phyloP scores from a whole-genome alignment of 164 flowering plant genomes.

The Vitis riparia region DNA sequence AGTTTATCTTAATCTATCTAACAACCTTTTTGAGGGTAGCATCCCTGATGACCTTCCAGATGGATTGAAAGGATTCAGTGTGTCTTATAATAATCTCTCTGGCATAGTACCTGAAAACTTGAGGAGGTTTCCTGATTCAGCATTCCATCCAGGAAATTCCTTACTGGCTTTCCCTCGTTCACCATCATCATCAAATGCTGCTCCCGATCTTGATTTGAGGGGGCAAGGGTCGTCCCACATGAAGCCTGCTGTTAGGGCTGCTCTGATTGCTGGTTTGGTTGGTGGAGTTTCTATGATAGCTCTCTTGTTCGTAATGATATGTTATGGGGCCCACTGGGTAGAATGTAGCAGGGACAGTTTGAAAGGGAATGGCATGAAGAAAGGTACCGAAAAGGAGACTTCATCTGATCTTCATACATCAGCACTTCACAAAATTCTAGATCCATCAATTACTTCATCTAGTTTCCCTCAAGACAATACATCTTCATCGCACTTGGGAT shows the following conservation, averaged over 20 bases:
- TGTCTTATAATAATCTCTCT: slow-evolving; percentile 66
- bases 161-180: slow-evolving; percentile 36
- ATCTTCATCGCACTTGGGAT: slow-evolving; percentile 26
- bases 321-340: slow-evolving; percentile 25
- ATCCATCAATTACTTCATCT: slow-evolving; percentile 24
- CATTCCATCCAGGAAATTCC: slow-evolving; percentile 79
- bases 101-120: slow-evolving; percentile 68
- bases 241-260: slow-evolving; percentile 38
- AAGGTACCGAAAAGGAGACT: slow-evolving; percentile 20
- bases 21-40: slow-evolving; percentile 59
- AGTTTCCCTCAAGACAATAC: slow-evolving; percentile 27
- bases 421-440: slow-evolving; percentile 17
- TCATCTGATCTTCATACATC: slow-evolving; percentile 25
- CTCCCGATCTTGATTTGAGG: slow-evolving; percentile 13
- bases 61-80: slow-evolving; percentile 40
- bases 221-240: slow-evolving; percentile 22
- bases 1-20: slow-evolving; percentile 52
- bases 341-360: slow-evolving; percentile 5
- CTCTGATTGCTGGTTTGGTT: slow-evolving; percentile 48
- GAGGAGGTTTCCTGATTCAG: slow-evolving; percentile 55
- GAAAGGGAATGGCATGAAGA: slow-evolving; percentile 19
- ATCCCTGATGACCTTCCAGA: slow-evolving; percentile 61
- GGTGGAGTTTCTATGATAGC: slow-evolving; percentile 31
- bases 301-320: slow-evolving; percentile 32
- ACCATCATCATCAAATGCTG: slow-evolving; percentile 28